Base-by-base conservation (phyloP, 306 rosid genomes). In the Lathyrus sativus region DNA sequence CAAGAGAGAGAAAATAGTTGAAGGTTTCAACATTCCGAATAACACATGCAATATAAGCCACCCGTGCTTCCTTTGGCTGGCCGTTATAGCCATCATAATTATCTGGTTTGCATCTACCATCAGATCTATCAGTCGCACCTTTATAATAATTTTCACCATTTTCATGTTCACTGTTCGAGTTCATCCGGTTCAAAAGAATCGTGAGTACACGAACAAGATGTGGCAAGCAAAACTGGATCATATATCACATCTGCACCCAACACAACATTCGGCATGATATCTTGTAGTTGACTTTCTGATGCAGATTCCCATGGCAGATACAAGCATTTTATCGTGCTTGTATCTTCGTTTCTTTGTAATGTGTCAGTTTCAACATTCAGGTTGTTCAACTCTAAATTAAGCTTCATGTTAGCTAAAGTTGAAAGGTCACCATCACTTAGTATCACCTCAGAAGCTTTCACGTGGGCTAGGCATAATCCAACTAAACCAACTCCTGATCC, bases 231-330 rank as follows among this genome's bases (percentile, higher is more conserved):
- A 57, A n/a, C 48, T 41, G 96, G 98, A 76, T 92, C 96, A 64
- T 90, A 90, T 69, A 92, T 86, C 68, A 90, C 89, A 77, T 89
- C 98, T 17, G 98, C 96, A 17, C 91, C 96, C 78, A 92, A 80
- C 67, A 92, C 70, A 73, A 92, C 75, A 58, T 92, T 88, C 2
- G 95, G 91, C 74, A 64, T 64, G 70, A 78, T 81, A 68, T 78
- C 84, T 75, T 68, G 82, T 70, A 87, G 91, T 78, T 84, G 85
- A 37, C 70, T 79, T 60, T 87, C 88, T 68, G 86, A 74, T 43
- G 87, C 90, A 61, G 91, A 84, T 76, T 89, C 95, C 98, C 95
- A 92, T 22, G 86, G 95, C 70, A 92, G 76, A 81, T 87, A 76
- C 68, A 92, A 71, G 80, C 89, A 89, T 72, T 87, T 81, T 35